These are phyloP conservation scores for Lablab purpureus DNA, from an alignment of 306 rosid genomes.

Conservation along the genomic window DNA sequence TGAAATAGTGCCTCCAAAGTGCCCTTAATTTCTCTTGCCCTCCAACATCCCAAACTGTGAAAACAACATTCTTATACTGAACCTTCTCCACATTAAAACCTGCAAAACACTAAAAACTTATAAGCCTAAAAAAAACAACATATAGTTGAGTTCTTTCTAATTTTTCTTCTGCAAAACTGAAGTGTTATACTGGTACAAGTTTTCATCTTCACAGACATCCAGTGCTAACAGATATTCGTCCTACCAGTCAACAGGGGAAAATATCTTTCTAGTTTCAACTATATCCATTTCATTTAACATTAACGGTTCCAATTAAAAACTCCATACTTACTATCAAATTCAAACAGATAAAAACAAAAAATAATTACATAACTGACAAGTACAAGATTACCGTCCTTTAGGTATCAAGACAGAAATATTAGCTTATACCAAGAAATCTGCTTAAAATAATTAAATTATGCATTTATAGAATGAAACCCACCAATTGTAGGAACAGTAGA, in stretches of 20 bases:
- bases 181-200: not conserved
- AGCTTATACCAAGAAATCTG: constrained; percentile 9
- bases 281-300: not conserved
- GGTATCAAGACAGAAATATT: constrained; percentile 22
- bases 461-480: constrained; percentile 47
- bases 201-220: constrained; percentile 25
- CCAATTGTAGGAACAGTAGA: constrained; percentile 97
- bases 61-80: constrained; percentile 95
- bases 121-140: constrained; percentile 32
- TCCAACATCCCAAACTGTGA: constrained; percentile 99
- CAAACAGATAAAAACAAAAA: not conserved
- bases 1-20: constrained; percentile 99
- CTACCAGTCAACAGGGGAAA: not conserved
- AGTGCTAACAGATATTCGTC: constrained; percentile 17
- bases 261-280: constrained; percentile 5
- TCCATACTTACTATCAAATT: constrained; percentile 22
- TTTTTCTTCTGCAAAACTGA: not conserved
- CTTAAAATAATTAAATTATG: not conserved
- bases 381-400: constrained; percentile 13
- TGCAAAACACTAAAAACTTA: constrained; percentile 40
- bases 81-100: constrained; percentile 99
- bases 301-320: not conserved
- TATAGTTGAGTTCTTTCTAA: constrained; percentile 19
- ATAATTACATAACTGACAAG: constrained; percentile 14
- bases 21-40: constrained; percentile 98